Percentiles rank a stretch among this genome's conserved stretches.
phyloP scores from a whole-genome alignment of 1,284 basidiomycete species.

The Boletus mariae region DNA sequence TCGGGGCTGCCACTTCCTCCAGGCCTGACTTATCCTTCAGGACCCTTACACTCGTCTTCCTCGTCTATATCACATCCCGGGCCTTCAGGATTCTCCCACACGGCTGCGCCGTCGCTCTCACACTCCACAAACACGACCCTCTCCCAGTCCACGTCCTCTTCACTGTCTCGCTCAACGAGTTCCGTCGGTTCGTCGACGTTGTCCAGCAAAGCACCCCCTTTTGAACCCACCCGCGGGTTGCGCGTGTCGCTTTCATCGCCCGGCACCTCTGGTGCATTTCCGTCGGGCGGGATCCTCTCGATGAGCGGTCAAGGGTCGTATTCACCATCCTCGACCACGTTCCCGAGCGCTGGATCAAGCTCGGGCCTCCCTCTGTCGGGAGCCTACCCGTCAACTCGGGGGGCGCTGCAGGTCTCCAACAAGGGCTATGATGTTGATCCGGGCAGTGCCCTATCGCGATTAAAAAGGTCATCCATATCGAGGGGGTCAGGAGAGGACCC shows the following conservation, averaged over 20 bases:
- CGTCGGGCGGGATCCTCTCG: slow-evolving; percentile 11
- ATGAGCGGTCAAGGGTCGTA: slow-evolving; percentile 17
- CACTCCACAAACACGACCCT: slow-evolving; percentile 21
- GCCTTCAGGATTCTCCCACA: slow-evolving; percentile 12
- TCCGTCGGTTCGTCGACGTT: slow-evolving; percentile 39
- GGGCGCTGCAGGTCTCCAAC: slow-evolving; percentile 4
- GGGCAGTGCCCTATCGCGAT: slow-evolving; percentile 5
- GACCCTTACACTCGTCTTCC: slow-evolving; percentile 13
- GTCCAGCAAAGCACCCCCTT: slow-evolving; percentile 49
- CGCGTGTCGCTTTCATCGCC: slow-evolving; percentile 25
- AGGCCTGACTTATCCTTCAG: slow-evolving; percentile 14
- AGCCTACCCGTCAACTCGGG: slow-evolving; percentile 18
- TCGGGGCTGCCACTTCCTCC: slow-evolving; percentile 13
- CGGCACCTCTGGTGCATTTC: slow-evolving; percentile 13
- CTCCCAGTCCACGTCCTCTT: slow-evolving; percentile 22
- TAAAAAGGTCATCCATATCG: slow-evolving; percentile 9
- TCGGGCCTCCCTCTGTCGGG: slow-evolving; percentile 16
- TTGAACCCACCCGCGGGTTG: slow-evolving; percentile 41
- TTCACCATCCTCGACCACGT: slow-evolving; percentile 11
- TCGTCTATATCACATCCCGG: slow-evolving; percentile 19
- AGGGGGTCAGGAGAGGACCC: slow-evolving; percentile 17
- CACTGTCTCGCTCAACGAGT: slow-evolving; percentile 26
- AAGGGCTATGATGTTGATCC: slow-evolving; percentile 2
- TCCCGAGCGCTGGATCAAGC: slow-evolving; percentile 8
- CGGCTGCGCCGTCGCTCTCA: slow-evolving; percentile 13